Evolutionary conservation across 192 early-diverging fungal species (phyloP).

Genomic region (Chytriomyces sp.): DNA sequence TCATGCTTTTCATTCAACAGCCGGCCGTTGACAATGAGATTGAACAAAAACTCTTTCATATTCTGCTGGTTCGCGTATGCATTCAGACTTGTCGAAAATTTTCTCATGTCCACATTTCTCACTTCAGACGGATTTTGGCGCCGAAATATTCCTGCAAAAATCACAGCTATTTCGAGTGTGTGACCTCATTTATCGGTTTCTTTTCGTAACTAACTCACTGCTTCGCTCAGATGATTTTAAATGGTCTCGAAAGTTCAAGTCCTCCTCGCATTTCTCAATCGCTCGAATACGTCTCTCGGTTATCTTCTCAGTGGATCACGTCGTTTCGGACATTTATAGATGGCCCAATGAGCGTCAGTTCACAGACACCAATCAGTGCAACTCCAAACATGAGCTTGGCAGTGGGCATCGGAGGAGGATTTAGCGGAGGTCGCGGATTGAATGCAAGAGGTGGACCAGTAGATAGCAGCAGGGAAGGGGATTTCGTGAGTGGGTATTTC

Average conservation of each 20-base stretch:
- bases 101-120: background rate
- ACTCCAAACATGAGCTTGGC: constrained; percentile 16
- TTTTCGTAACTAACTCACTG: background rate
- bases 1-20: constrained; percentile 28
- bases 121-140: constrained; percentile 34
- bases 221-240: background rate
- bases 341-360: background rate
- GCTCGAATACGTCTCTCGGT: constrained; percentile 17
- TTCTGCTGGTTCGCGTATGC: constrained; percentile 5
- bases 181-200: background rate
- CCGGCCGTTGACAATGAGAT: constrained; percentile 8
- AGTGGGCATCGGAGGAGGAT: no score
- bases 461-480: no score
- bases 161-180: constrained; percentile 42
- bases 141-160: constrained; percentile 40
- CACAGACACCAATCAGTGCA: constrained; percentile 15
- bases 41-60: constrained; percentile 33
- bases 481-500: no score
- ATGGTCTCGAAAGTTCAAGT: background rate
- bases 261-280: constrained; percentile 8
- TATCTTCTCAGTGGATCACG: constrained; percentile 5
- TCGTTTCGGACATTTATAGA: constrained; percentile 24
- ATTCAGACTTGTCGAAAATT: background rate
- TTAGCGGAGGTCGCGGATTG: no score
- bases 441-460: no score